Percentiles rank a stretch among this genome's conserved stretches.
These are phyloP conservation scores for Postia placenta DNA, from an alignment of 768 basidiomycete genomes.

Conservation along the genomic window DNA sequence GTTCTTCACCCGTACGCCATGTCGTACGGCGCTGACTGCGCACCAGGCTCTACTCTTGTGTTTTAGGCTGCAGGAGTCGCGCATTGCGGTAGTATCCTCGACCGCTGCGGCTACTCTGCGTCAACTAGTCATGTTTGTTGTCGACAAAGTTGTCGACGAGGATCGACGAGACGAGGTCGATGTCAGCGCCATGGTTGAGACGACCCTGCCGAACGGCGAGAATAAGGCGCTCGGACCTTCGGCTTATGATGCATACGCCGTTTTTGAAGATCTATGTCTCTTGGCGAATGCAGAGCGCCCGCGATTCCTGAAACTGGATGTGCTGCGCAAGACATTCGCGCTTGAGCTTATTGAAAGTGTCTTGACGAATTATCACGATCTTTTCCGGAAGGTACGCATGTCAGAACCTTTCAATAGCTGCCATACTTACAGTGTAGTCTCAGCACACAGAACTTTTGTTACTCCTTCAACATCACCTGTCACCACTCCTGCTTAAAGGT, in stretches of 20 bases:
- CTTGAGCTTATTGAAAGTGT: conserved; percentile 97
- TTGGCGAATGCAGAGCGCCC: conserved; percentile 81
- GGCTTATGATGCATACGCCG: conserved; percentile 76
- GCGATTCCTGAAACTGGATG: conserved; percentile 73
- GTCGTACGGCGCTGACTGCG: neutral
- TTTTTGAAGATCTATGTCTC: conserved; percentile 91
- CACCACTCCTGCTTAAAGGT: conserved; percentile 81
- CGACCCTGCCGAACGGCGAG: conserved; percentile 63
- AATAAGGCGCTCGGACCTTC: conserved; percentile 63
- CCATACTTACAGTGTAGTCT: neutral
- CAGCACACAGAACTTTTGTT: conserved; percentile 81
- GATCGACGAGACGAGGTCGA: conserved; percentile 43
- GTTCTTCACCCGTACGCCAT: conserved; percentile 20
- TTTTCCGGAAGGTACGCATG: conserved; percentile 74
- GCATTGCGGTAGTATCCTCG: conserved; percentile 93
- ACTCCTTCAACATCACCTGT: conserved; percentile 86
- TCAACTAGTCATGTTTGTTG: conserved; percentile 95
- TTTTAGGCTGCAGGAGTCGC: conserved; percentile 92
- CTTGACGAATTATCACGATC: conserved; percentile 83
- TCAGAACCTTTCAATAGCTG: neutral
- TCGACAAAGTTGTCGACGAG: conserved; percentile 88
- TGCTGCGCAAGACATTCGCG: conserved; percentile 88
- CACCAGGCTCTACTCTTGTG: conserved; percentile 84
- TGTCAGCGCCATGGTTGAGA: conserved; percentile 28
- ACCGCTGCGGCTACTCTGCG: conserved; percentile 95